Evolutionary conservation across 2,329 filamentous ascomycete genomes (phyloP).

Genomic region (Exserohilum rostratum): DNA sequence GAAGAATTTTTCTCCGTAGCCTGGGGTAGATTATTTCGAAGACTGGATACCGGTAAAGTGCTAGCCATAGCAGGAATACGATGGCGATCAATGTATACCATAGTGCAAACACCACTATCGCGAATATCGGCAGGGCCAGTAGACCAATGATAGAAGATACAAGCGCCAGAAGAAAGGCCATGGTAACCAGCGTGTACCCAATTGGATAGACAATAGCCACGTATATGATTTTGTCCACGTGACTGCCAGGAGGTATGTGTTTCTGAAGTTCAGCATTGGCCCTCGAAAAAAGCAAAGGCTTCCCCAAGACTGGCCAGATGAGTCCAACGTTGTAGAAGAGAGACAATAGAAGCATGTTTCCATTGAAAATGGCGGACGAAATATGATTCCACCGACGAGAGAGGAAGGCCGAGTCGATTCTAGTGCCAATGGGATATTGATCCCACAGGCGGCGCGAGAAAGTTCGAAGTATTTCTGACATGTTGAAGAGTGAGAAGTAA

Average conservation of each 20-base stretch:
- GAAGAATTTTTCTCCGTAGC: not conserved
- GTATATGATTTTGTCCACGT: not conserved
- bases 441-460: not conserved
- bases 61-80: slow-evolving; percentile 2
- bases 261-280: not conserved
- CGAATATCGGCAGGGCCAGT: not conserved
- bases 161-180: not conserved
- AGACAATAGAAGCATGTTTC: not conserved
- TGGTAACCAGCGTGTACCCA: not conserved
- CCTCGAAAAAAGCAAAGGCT: not conserved
- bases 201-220: not conserved
- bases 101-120: not conserved
- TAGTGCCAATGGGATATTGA: not conserved
- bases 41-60: slow-evolving; percentile 2
- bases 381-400: not conserved
- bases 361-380: not conserved
- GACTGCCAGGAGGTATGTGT: not conserved
- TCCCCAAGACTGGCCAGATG: not conserved
- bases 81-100: not conserved
- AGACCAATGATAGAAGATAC: not conserved
- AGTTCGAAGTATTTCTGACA: not conserved
- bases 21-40: slow-evolving; percentile 6
- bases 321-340: not conserved
- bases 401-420: not conserved
- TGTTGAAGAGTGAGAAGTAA: not conserved